Evolutionary conservation across 2,329 filamentous ascomycete species (phyloP).

Genomic region (Cyphellophora europaea): DNA sequence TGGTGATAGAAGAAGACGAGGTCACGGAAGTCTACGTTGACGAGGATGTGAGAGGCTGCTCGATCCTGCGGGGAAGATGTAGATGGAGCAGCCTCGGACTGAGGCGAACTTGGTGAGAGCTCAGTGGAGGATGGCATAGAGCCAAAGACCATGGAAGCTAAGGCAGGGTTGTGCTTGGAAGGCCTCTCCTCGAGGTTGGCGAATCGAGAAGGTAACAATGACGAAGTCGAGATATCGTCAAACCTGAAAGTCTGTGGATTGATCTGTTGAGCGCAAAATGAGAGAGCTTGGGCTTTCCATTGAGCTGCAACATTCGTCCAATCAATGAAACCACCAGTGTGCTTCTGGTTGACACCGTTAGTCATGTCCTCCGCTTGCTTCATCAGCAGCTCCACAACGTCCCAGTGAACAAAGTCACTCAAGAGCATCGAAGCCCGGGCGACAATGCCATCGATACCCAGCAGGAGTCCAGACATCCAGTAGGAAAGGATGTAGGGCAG

Average conservation of each 20-base stretch:
- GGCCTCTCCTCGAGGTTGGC: constrained; percentile 12
- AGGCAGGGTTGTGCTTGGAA: constrained; percentile 14
- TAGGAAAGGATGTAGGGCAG: constrained; percentile 19
- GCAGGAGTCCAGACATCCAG: constrained; percentile 17
- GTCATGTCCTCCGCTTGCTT: constrained; percentile 13
- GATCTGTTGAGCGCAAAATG: constrained; percentile 11
- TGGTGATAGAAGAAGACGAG: constrained; percentile 11
- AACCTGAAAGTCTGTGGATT: constrained; percentile 13
- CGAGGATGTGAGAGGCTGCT: constrained; percentile 14
- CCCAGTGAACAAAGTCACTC: constrained; percentile 14
- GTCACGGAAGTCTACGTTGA: constrained; percentile 18
- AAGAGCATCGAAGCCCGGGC: constrained; percentile 14
- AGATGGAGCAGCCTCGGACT: constrained; percentile 5
- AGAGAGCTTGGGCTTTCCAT: constrained; percentile 4
- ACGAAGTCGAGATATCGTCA: constrained; percentile 5
- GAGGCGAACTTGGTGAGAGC: constrained; percentile 9
- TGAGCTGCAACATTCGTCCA: background rate
- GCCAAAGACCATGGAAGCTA: constrained; percentile 19
- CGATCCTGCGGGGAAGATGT: constrained; percentile 6
- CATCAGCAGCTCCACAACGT: constrained; percentile 14
- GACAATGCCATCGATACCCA: constrained; percentile 15
- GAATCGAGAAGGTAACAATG: constrained; percentile 11
- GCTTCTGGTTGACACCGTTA: background rate
- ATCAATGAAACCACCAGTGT: background rate
- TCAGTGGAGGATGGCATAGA: constrained; percentile 16